A percentile compares a stretch with the other conserved stretches of the same genome.
Evolutionary conservation across 179 eudicot species (phyloP).

Genomic region (Camellia oleifera): DNA sequence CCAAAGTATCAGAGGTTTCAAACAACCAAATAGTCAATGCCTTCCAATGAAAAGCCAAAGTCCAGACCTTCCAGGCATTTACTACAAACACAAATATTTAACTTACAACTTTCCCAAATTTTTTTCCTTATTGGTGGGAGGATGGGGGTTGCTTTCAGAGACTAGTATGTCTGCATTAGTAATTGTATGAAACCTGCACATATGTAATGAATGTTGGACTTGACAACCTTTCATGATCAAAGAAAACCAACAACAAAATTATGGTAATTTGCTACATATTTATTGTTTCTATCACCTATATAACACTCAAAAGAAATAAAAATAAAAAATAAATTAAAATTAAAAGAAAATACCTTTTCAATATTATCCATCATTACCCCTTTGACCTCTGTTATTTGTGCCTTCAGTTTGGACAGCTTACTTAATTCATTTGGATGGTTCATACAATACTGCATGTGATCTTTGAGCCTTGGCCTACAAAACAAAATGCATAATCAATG

Average conservation of each 20-base stretch:
- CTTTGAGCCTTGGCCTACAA: constrained; percentile 82
- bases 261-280: background rate
- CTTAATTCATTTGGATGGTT: constrained; percentile 97
- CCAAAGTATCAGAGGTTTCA: too few species aligned
- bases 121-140: too few species aligned
- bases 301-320: background rate
- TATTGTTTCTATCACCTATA: background rate
- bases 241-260: background rate
- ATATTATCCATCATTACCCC: constrained; percentile 99
- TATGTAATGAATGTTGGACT: too few species aligned
- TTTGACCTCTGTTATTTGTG: constrained; percentile 95
- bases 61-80: too few species aligned
- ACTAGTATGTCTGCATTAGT: too few species aligned
- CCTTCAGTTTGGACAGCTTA: constrained; percentile 83
- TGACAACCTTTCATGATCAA: too few species aligned
- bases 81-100: too few species aligned
- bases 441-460: constrained; percentile 96
- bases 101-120: too few species aligned
- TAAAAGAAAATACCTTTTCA: constrained; percentile 62
- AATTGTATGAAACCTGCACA: too few species aligned
- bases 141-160: too few species aligned
- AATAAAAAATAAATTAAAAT: background rate
- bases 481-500: constrained; percentile 14
- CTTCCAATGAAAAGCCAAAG: too few species aligned
- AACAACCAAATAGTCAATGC: too few species aligned